Conservation (phyloP, 2,329 filamentous ascomycete species). For the Cladophialophora bantiana region DNA sequence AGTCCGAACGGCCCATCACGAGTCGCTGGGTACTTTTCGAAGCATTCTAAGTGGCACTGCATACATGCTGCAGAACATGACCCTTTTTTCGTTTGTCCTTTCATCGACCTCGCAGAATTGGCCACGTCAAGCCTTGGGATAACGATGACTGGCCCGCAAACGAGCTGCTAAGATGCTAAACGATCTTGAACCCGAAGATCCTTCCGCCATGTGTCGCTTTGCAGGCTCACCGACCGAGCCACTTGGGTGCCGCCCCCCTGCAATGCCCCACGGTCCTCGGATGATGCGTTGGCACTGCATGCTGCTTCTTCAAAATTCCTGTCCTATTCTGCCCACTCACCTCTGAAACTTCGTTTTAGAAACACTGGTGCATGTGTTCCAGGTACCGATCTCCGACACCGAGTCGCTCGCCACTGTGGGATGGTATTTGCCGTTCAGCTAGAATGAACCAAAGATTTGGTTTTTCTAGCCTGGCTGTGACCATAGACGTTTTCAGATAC, state of each 20-base stretch:
- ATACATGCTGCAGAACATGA: conserved; percentile 30
- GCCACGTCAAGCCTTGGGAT: conserved; percentile 33
- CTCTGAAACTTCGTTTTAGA: conserved; percentile 23
- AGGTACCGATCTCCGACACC: conserved; percentile 26
- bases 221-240: conserved; percentile 34
- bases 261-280: conserved; percentile 32
- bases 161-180: conserved; percentile 16
- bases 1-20: conserved; percentile 13
- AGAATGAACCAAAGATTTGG: neutral
- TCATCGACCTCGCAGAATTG: conserved; percentile 26
- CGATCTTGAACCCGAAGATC: conserved; percentile 32
- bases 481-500: conserved; percentile 8
- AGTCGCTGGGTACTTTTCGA: conserved; percentile 4
- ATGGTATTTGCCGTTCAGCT: conserved; percentile 10
- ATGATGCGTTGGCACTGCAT: conserved; percentile 38
- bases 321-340: conserved; percentile 19
- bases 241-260: conserved; percentile 26
- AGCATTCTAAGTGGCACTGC: conserved; percentile 17
- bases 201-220: conserved; percentile 34
- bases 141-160: conserved; percentile 24
- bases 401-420: conserved; percentile 15
- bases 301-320: conserved; percentile 19
- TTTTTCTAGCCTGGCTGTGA: neutral
- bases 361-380: conserved; percentile 11
- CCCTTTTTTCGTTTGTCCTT: conserved; percentile 20